phyloP scores from a whole-genome alignment of 1,284 basidiomycete species.

The Malassezia vespertilionis region DNA sequence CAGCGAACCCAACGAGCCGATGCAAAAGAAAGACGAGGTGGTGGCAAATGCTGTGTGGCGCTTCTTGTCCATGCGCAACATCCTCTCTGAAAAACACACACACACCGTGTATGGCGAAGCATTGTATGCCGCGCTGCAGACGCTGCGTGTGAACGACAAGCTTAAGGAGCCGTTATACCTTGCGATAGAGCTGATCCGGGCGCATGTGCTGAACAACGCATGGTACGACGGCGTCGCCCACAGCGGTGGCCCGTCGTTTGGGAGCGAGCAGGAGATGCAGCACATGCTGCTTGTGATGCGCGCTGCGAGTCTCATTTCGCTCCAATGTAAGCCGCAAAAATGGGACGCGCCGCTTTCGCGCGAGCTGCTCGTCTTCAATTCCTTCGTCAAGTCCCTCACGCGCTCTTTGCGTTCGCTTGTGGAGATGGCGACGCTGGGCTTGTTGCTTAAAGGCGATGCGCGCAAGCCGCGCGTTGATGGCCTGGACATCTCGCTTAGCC shows the following conservation, averaged over 20 bases:
- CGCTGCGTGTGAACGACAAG: conserved; percentile 81
- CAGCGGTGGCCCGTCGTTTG: conserved; percentile 89
- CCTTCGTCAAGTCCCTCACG: conserved; percentile 79
- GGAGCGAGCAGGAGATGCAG: conserved; percentile 53
- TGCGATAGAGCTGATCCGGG: conserved; percentile 77
- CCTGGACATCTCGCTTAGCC: conserved; percentile 68
- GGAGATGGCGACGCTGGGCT: conserved; percentile 80
- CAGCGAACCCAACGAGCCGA: conserved; percentile 29
- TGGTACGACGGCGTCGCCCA: conserved; percentile 76
- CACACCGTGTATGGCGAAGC: conserved; percentile 77
- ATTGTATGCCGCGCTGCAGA: conserved; percentile 67
- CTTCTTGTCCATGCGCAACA: conserved; percentile 90
- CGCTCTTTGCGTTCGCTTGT: conserved; percentile 78
- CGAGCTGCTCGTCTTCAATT: conserved; percentile 94
- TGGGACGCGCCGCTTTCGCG: conserved; percentile 78
- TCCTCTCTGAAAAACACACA: conserved; percentile 72
- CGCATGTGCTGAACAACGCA: conserved; percentile 87
- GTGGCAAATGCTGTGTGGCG: conserved; percentile 98
- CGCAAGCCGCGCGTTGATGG: conserved; percentile 76
- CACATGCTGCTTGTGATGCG: conserved; percentile 92
- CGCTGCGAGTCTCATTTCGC: conserved; percentile 78
- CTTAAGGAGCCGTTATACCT: conserved; percentile 88
- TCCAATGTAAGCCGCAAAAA: conserved; percentile 62
- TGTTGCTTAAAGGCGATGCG: conserved; percentile 79
- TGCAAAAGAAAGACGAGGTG: conserved; percentile 96